Evolutionary conservation across 306 rosid genomes (phyloP), one percentile per base, ranked within the genome.

Genomic region (Cicer pinnatifidum): DNA sequence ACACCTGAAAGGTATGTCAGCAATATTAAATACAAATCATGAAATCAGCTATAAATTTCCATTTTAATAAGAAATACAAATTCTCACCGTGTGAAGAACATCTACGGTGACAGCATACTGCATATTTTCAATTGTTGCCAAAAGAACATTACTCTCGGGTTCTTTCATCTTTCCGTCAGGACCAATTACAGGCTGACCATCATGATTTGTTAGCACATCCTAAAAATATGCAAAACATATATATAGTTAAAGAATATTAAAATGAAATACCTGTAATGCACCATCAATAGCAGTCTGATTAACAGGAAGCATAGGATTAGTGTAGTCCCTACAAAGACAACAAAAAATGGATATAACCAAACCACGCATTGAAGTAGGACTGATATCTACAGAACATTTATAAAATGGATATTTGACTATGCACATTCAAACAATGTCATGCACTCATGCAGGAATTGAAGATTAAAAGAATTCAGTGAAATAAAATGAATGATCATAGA

Each of bases 301-400:
- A 82, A 92, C 97, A 64, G 97, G 97, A 76, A 92, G 97, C 85
- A 85, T 87, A 1, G 97, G 97, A 85, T 92, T 92, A 57, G 97
- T 92, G 80, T 92, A 92, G 81, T 92, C 97, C 89, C 97, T 92
- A 86, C 59, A 80, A 60, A 17, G 62, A 54, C 81, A 86, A 66
- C 28, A 23, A 56, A 17, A 12, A 39, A 19, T 48, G 48, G 77
- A 23, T 66, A 19, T 39, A 50, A 69, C 61, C 60, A 50, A 50
- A 50, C 61, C 51, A 65, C 48, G 43, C 9, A 59, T 38, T 53
- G 43, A 69, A 54, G 43, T 12, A 16, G 38, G 75, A 41, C 72
- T 41, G 76, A 52, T 38, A 71, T 53, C 80, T 53, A 43, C 11
- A 51, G 48, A 60, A 58, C 9, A 52, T 19, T 11, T 13, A 70